Conservation (phyloP, 352 stramenopile species). For the Phytophthora pluvialis region DNA sequence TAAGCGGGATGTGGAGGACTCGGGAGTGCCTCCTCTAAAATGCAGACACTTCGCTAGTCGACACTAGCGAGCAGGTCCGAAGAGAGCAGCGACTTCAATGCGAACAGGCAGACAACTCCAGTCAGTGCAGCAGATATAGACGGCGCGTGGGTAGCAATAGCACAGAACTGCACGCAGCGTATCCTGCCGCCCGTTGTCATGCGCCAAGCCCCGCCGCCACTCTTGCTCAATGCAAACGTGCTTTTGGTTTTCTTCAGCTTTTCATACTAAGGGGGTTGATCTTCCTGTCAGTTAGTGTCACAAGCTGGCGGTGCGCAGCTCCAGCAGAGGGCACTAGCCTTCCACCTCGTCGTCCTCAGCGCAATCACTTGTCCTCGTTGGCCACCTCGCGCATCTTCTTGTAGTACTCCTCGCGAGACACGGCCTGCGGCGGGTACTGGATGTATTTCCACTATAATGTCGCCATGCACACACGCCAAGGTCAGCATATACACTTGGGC, state of each 20-base stretch:
- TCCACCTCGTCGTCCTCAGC: not conserved
- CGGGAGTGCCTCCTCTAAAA: not conserved
- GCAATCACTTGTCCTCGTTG: conserved; percentile 60
- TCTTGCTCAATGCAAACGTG: conserved; percentile 22
- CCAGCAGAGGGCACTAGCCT: conserved; percentile 2
- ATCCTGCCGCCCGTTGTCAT: too few species aligned
- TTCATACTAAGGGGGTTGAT: conserved; percentile 17
- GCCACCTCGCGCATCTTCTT: conserved; percentile 78
- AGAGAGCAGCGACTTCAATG: too few species aligned
- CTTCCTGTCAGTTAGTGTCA: conserved; percentile 2
- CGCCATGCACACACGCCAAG: not conserved
- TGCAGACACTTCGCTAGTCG: conserved; percentile 10
- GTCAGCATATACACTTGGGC: not conserved
- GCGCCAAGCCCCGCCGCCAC: conserved; percentile 4
- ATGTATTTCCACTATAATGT: conserved; percentile 83
- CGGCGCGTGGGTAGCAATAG: conserved; percentile 5
- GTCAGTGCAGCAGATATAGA: conserved; percentile 32
- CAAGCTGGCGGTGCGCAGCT: not conserved
- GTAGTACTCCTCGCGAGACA: conserved; percentile 80
- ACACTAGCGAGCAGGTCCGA: not conserved
- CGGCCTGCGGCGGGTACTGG: conserved; percentile 77
- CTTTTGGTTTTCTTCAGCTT: conserved; percentile 33
- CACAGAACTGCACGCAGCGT: not conserved
- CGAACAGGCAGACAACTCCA: not conserved
- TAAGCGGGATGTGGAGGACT: conserved; percentile 37